Evolutionary conservation across 2,329 filamentous ascomycete genomes (phyloP), one percentile per base, ranked within the genome.

Genomic region (Hymenoscyphus infarciens): DNA sequence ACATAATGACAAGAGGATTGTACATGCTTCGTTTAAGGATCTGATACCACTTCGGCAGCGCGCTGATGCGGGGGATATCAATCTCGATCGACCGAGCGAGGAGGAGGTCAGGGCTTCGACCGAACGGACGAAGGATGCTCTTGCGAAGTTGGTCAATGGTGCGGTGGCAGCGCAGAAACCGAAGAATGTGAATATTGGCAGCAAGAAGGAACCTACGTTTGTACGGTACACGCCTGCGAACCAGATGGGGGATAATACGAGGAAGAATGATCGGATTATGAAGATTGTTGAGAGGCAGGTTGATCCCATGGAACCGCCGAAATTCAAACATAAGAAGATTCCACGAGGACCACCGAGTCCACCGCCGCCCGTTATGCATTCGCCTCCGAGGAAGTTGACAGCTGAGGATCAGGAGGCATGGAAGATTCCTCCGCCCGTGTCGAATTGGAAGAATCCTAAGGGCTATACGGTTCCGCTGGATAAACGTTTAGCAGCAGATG

Each of bases 361-460:
- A 2, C 95, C 95, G 1, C 91, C 95, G 16, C 95, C 95, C 1
- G 87, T 99, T 57, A 91, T 99, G 86, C 93, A 96, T 75, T 97
- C 92, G 2, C 95, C 95, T 15, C 93, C 95, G 0, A 83, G 95
- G 66, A 99, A 98, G 74, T 82, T 99, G 65, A 99, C 95, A 1
- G 95, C 94, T 5, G 93, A 97, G 75, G 95, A 99, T 71, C 94
- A 98, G 76, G 95, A 98, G 76, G 91, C 91, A 63, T 99, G 95
- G 95, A 92, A 88, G 73, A 97, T 91, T 35, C 88, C 88, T 0
- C 92, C 94, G 2, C 91, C 94, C 0, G 88, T 99, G 1, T 96
- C 91, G 22, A 98, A 98, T 76, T 99, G 95, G 95, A 99, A 99
- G 84, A 99, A 99, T 75, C 91, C 94, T 0, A 98, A 98, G 79